These are phyloP conservation scores for Aquilaria malaccensis DNA, from an alignment of 345 rosid genomes.

Conservation along the genomic window DNA sequence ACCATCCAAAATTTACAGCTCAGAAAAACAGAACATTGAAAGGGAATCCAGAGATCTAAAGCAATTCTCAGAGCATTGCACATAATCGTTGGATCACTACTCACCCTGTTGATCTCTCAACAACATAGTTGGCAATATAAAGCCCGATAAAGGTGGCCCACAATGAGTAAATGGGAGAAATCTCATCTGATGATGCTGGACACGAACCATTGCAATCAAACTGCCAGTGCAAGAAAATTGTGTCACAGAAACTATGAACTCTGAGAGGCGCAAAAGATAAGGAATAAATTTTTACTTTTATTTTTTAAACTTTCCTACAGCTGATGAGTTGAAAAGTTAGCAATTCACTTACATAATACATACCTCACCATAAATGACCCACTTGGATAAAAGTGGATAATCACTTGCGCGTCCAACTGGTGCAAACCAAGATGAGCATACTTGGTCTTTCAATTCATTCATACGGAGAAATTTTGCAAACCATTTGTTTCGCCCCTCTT, in stretches of 20 bases:
- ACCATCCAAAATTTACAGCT: background rate
- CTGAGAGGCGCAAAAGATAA: slow-evolving; percentile 3
- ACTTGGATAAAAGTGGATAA: slow-evolving; percentile 84
- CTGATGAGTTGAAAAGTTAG: too few species aligned
- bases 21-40: background rate
- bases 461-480: slow-evolving; percentile 55
- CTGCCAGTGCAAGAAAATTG: slow-evolving; percentile 20
- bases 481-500: slow-evolving; percentile 53
- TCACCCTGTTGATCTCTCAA: slow-evolving; percentile 94
- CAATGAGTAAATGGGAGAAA: slow-evolving; percentile 87
- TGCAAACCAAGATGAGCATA: slow-evolving; percentile 94
- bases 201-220: slow-evolving; percentile 50
- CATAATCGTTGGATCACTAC: slow-evolving; percentile 14
- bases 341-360: too few species aligned
- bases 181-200: slow-evolving; percentile 68
- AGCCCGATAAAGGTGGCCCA: slow-evolving; percentile 97
- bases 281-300: background rate
- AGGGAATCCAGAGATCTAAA: too few species aligned
- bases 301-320: too few species aligned
- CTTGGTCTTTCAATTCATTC: slow-evolving; percentile 80
- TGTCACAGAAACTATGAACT: background rate
- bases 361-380: slow-evolving; percentile 96
- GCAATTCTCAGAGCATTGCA: too few species aligned
- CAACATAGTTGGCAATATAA: slow-evolving; percentile 90
- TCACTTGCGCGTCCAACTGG: slow-evolving; percentile 96